Percentiles rank a stretch among this genome's conserved stretches.
Conservation (phyloP, 257 asterid genomes). For the Voacanga thouarsii region DNA sequence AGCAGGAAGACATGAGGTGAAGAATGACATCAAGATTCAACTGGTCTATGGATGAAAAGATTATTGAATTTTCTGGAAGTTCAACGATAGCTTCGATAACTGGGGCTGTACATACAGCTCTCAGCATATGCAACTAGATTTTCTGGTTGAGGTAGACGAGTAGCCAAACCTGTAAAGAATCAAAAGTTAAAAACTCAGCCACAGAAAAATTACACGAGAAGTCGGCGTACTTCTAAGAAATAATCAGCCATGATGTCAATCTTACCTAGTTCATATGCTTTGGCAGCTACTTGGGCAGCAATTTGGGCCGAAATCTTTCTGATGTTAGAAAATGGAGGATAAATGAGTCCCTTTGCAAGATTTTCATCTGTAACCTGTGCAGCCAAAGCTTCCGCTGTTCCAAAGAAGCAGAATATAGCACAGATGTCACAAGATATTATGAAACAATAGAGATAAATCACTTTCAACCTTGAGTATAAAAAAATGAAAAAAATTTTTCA, state of each 20-base stretch:
- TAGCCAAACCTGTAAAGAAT: conserved; percentile 64
- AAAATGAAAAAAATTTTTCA: background rate
- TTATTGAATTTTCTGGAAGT: conserved; percentile 5
- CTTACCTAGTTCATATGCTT: conserved; percentile 87
- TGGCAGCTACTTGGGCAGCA: conserved; percentile 87
- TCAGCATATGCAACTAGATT: conserved; percentile 67
- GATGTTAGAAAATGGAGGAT: conserved; percentile 77
- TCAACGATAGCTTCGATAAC: conserved; percentile 74
- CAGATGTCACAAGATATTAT: background rate
- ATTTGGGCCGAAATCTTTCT: conserved; percentile 86
- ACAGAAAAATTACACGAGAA: background rate
- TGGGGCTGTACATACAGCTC: conserved; percentile 94
- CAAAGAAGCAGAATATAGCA: conserved; percentile 16
- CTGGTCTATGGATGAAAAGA: background rate
- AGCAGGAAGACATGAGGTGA: background rate
- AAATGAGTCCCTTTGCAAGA: conserved; percentile 73
- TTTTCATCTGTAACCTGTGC: conserved; percentile 71
- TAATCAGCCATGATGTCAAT: background rate
- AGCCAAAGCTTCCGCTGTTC: conserved; percentile 90
- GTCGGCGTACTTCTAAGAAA: background rate
- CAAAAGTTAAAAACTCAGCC: background rate
- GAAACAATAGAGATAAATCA: background rate
- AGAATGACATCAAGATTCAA: conserved; percentile 3
- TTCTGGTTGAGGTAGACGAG: conserved; percentile 74
- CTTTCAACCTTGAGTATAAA: background rate